A percentile compares a stretch with the other conserved stretches of the same genome.
Conservation (phyloP, 2,329 filamentous ascomycete species). For the Trichoderma hamatum region DNA sequence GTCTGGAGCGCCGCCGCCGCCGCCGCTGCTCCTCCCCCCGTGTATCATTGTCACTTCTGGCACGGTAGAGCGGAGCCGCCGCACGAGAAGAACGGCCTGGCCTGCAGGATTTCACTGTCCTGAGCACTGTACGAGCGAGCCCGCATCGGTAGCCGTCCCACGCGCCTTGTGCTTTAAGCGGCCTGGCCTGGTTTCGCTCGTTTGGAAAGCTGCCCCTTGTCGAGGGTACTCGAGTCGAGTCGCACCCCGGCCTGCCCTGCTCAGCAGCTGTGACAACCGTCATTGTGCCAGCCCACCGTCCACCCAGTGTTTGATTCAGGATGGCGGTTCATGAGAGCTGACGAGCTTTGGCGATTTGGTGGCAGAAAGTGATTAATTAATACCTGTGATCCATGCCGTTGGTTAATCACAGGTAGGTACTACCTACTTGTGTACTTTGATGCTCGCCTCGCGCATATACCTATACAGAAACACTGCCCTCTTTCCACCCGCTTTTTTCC, state of each 20-base stretch:
- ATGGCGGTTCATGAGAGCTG: conserved; percentile 17
- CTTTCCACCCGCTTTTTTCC: conserved; percentile 5
- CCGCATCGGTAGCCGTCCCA: conserved; percentile 23
- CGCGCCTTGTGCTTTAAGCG: conserved; percentile 21
- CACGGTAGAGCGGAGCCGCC: conserved; percentile 23
- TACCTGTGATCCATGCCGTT: not conserved
- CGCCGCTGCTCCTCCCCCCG: not conserved
- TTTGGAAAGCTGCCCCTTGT: conserved; percentile 7
- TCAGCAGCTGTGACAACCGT: conserved; percentile 22
- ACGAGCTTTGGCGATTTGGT: not conserved
- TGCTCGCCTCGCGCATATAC: not conserved
- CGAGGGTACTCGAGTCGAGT: conserved; percentile 14
- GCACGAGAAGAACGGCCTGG: not conserved
- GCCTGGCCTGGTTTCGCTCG: conserved; percentile 2
- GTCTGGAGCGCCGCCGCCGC: conserved; percentile 19
- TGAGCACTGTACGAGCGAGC: conserved; percentile 16
- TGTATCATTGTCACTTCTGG: not conserved
- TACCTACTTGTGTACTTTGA: not conserved
- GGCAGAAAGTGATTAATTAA: not conserved
- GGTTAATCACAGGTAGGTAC: not conserved
- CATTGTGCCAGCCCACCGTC: conserved; percentile 23
- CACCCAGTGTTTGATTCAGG: conserved; percentile 24
- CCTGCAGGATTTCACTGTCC: conserved; percentile 21
- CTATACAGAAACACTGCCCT: conserved; percentile 22
- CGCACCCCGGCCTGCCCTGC: conserved; percentile 1